A percentile compares a stretch with the other conserved stretches of the same genome.
These are phyloP conservation scores for Lactifluus echinatus DNA, from an alignment of 768 basidiomycete genomes.

Conservation along the genomic window DNA sequence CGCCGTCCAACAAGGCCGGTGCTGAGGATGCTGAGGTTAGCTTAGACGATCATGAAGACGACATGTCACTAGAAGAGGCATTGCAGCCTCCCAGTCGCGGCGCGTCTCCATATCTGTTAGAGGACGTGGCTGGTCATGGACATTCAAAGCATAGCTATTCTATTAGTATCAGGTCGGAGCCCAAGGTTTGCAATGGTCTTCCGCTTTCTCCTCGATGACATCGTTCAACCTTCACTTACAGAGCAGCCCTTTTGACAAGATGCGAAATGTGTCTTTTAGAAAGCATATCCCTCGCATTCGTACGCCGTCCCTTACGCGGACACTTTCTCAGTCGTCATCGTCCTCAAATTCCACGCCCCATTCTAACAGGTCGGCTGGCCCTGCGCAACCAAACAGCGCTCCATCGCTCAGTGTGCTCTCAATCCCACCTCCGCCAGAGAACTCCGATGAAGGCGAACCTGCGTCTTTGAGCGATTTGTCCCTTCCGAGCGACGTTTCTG, in stretches of 20 bases:
- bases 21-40: slow-evolving; percentile 1
- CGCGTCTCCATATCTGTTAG: slow-evolving; percentile 38
- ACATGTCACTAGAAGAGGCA: slow-evolving; percentile 47
- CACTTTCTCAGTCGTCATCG: slow-evolving; percentile 50
- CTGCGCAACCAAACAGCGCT: background rate
- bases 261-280: slow-evolving; percentile 53
- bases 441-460: slow-evolving; percentile 8
- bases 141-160: slow-evolving; percentile 48
- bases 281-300: slow-evolving; percentile 43
- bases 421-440: slow-evolving; percentile 17
- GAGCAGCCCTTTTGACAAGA: slow-evolving; percentile 55
- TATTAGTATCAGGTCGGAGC: slow-evolving; percentile 50
- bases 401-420: slow-evolving; percentile 14
- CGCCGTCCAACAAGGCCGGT: slow-evolving; percentile 29
- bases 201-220: background rate
- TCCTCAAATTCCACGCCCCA: slow-evolving; percentile 54
- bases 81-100: slow-evolving; percentile 46
- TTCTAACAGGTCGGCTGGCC: slow-evolving; percentile 12
- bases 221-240: slow-evolving; percentile 24
- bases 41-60: slow-evolving; percentile 32
- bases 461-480: slow-evolving; percentile 8
- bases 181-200: slow-evolving; percentile 35
- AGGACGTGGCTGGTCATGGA: slow-evolving; percentile 27
- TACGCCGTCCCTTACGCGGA: slow-evolving; percentile 60
- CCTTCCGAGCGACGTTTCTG: slow-evolving; percentile 8